Conservation (phyloP, 73 alveolate genomes). For the Uronychia setigera region DNA sequence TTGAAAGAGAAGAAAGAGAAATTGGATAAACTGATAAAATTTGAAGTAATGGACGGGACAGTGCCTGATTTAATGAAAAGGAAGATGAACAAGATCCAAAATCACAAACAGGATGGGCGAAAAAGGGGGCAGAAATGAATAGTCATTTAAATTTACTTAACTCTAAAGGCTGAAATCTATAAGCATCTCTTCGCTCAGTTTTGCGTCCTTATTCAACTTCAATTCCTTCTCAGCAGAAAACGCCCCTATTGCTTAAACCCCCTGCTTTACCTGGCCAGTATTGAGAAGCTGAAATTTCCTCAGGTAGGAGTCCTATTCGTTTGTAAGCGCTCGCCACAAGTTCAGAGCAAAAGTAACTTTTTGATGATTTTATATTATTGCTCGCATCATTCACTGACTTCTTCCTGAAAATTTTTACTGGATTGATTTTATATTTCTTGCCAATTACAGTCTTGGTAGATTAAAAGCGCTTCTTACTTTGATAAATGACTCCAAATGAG, state of each 20-base stretch:
- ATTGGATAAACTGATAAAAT: too few species aligned
- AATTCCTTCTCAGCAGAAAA: slow-evolving; percentile 25
- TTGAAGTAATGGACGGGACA: too few species aligned
- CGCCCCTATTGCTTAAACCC: background rate
- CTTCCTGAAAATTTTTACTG: slow-evolving; percentile 47
- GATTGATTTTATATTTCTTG: slow-evolving; percentile 56
- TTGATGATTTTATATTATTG: slow-evolving; percentile 43
- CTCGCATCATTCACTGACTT: slow-evolving; percentile 33
- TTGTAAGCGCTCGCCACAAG: slow-evolving; percentile 70
- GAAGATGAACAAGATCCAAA: too few species aligned
- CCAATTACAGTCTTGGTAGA: slow-evolving; percentile 50
- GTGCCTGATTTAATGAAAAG: too few species aligned
- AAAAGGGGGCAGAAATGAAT: too few species aligned
- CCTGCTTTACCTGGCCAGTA: slow-evolving; percentile 68
- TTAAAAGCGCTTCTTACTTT: background rate
- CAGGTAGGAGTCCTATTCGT: slow-evolving; percentile 67
- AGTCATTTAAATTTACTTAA: too few species aligned
- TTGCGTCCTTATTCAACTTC: slow-evolving; percentile 25
- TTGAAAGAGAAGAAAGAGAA: too few species aligned
- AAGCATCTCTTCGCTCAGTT: slow-evolving; percentile 29
- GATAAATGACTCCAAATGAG: background rate
- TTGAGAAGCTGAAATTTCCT: slow-evolving; percentile 57
- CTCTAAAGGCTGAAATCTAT: slow-evolving; percentile 37
- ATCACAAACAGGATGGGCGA: too few species aligned
- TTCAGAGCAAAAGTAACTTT: slow-evolving; percentile 74